A percentile compares a stretch with the other conserved stretches of the same genome.
These are phyloP conservation scores for Suillus subluteus DNA, from an alignment of 768 basidiomycete species.

Conservation along the genomic window DNA sequence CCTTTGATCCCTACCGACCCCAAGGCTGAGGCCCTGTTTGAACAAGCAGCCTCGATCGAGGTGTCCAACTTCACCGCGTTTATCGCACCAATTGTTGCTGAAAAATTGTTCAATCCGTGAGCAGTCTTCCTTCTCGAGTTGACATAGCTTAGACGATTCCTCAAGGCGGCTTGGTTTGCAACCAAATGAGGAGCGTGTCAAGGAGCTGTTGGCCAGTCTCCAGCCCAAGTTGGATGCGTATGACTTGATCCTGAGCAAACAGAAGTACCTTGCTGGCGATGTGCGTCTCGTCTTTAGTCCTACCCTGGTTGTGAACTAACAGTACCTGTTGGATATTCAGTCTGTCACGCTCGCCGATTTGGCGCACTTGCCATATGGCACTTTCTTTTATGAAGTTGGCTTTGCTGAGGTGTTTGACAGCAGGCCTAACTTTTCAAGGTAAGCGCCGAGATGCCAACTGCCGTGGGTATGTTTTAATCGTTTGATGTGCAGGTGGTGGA, in stretches of 20 bases:
- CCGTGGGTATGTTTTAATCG: neutral
- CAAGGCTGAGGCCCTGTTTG: conserved; percentile 36
- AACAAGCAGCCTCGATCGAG: conserved; percentile 50
- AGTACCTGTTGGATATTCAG: conserved; percentile 19
- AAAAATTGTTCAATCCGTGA: conserved; percentile 58
- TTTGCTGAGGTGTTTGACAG: conserved; percentile 31
- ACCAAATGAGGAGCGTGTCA: conserved; percentile 27
- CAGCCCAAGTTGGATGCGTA: conserved; percentile 52
- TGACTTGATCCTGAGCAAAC: conserved; percentile 55
- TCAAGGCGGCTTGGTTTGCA: conserved; percentile 22
- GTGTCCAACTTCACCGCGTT: conserved; percentile 49
- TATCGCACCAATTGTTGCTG: conserved; percentile 42
- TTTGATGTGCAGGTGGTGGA: conserved; percentile 50
- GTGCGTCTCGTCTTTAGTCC: conserved; percentile 35
- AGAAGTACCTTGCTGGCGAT: conserved; percentile 59
- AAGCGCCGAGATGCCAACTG: conserved; percentile 3
- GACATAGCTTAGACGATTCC: conserved; percentile 7
- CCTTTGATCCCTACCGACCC: conserved; percentile 51
- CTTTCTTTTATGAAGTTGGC: conserved; percentile 27
- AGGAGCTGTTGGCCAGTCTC: conserved; percentile 22
- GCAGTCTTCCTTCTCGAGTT: conserved; percentile 17
- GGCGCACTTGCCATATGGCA: conserved; percentile 55
- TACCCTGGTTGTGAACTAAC: neutral
- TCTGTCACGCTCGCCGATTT: conserved; percentile 61
- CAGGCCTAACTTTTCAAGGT: conserved; percentile 51